Percentiles rank a stretch among this genome's conserved stretches.
Conservation (phyloP, 495 filamentous ascomycete genomes). For the Durotheca rogersii region DNA sequence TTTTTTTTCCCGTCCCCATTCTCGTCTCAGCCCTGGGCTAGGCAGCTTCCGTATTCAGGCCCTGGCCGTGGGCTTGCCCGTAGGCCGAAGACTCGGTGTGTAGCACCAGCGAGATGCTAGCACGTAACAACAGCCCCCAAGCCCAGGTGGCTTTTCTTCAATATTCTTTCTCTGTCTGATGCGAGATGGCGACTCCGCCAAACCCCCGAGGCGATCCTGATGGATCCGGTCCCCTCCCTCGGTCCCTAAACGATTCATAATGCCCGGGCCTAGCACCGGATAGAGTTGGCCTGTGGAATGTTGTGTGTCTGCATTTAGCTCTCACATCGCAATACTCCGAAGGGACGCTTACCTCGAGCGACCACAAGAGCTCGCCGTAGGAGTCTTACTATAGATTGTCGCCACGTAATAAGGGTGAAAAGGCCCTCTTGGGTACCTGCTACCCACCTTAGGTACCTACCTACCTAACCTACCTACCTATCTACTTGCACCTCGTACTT, state of each 20-base stretch:
- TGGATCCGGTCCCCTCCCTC: conserved; percentile 25
- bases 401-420: no score
- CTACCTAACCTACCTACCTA: conserved; percentile 4
- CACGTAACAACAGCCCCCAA: conserved; percentile 26
- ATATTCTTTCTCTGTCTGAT: no score
- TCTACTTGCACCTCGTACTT: conserved; percentile 2
- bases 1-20: no score
- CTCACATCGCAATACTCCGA: conserved; percentile 28
- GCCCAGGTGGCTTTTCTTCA: no score
- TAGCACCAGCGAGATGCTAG: conserved; percentile 16
- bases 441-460: conserved; percentile 1
- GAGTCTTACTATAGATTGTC: conserved; percentile 30
- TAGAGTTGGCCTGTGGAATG: conserved; percentile 12
- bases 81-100: conserved; percentile 27
- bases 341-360: conserved; percentile 27
- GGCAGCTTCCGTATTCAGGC: conserved; percentile 3
- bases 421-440: no score
- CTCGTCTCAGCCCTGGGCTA: conserved; percentile 27
- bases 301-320: conserved; percentile 19
- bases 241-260: no score
- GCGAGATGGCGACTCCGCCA: no score
- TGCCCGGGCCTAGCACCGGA: no score
- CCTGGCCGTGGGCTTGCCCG: conserved; percentile 7
- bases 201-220: conserved; percentile 28
- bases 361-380: conserved; percentile 16